Percentiles rank a stretch among this genome's conserved stretches.
Conservation (phyloP, 805 yeast species). For the Lachancea cidri region DNA sequence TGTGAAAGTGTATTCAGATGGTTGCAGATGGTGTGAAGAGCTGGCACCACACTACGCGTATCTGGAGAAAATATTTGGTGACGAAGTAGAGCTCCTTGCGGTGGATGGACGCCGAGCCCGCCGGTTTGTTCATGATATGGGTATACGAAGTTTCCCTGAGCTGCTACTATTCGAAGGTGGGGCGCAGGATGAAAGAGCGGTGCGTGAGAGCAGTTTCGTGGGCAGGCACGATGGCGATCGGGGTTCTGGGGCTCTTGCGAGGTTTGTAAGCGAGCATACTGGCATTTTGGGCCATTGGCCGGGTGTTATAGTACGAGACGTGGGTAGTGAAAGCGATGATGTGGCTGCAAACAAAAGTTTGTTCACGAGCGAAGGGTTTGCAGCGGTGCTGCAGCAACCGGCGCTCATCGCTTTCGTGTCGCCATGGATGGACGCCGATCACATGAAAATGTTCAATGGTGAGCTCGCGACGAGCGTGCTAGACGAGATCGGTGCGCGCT, state of each 20-base stretch:
- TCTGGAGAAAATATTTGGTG: slow-evolving; percentile 39
- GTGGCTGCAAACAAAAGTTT: not conserved
- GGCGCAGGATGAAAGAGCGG: slow-evolving; percentile 26
- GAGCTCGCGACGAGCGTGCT: slow-evolving; percentile 31
- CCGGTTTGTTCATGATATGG: slow-evolving; percentile 37
- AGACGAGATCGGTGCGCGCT: slow-evolving; percentile 26
- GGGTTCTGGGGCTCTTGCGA: slow-evolving; percentile 23
- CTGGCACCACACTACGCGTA: slow-evolving; percentile 43
- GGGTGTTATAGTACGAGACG: slow-evolving; percentile 12
- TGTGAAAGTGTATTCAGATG: slow-evolving; percentile 36
- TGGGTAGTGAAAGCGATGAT: not conserved
- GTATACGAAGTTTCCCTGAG: slow-evolving; percentile 44
- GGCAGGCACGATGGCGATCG: slow-evolving; percentile 35
- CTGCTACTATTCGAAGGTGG: slow-evolving; percentile 41
- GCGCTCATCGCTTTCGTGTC: slow-evolving; percentile 33
- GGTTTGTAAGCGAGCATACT: slow-evolving; percentile 17
- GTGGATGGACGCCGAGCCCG: slow-evolving; percentile 33
- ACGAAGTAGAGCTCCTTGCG: slow-evolving; percentile 35
- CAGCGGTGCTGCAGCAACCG: not conserved
- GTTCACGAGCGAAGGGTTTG: not conserved
- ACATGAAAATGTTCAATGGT: slow-evolving; percentile 19
- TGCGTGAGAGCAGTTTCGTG: slow-evolving; percentile 21
- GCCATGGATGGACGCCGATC: slow-evolving; percentile 33
- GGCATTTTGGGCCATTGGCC: slow-evolving; percentile 35
- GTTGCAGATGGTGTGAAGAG: slow-evolving; percentile 43